Conservation (phyloP, 2,329 filamentous ascomycete genomes). For the Colletotrichum coccodes region DNA sequence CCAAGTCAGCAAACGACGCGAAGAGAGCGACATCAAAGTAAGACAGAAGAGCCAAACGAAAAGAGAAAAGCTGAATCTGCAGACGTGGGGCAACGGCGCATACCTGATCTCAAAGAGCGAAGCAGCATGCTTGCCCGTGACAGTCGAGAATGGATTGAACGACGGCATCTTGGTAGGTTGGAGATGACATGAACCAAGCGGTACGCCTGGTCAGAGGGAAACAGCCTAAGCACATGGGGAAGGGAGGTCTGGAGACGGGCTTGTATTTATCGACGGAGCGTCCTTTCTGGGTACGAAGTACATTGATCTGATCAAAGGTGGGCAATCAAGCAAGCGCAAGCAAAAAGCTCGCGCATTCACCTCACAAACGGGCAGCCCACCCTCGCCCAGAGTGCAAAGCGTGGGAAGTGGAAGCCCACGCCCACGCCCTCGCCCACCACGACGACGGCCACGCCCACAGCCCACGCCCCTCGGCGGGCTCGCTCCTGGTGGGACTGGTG, state of each 20-base stretch:
- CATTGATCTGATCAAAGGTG: constrained; percentile 27
- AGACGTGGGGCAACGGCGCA: constrained; percentile 36
- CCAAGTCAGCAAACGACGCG: constrained; percentile 31
- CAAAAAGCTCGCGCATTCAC: constrained; percentile 25
- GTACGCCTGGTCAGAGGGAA: constrained; percentile 46
- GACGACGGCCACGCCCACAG: background rate
- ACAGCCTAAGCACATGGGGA: constrained; percentile 19
- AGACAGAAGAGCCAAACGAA: background rate
- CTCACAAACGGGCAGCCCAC: constrained; percentile 30
- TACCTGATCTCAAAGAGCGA: constrained; percentile 70
- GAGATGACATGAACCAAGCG: constrained; percentile 67
- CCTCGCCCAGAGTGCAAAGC: background rate
- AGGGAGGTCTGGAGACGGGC: constrained; percentile 27
- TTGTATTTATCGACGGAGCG: constrained; percentile 31
- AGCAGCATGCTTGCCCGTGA: constrained; percentile 60
- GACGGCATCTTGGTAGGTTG: constrained; percentile 61
- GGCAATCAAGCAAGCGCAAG: constrained; percentile 24
- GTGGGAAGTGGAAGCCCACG: background rate
- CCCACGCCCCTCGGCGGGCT: constrained; percentile 10
- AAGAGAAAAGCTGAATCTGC: constrained; percentile 7
- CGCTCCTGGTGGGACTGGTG: constrained; percentile 11
- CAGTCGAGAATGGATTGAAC: constrained; percentile 65
- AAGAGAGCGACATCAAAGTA: background rate
- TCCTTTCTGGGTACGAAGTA: constrained; percentile 25
- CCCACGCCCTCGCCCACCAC: background rate